Percentiles rank a stretch among this genome's conserved stretches.
These are phyloP conservation scores for Cladophialophora carrionii DNA, from an alignment of 2,329 filamentous ascomycete species.

Conservation along the genomic window DNA sequence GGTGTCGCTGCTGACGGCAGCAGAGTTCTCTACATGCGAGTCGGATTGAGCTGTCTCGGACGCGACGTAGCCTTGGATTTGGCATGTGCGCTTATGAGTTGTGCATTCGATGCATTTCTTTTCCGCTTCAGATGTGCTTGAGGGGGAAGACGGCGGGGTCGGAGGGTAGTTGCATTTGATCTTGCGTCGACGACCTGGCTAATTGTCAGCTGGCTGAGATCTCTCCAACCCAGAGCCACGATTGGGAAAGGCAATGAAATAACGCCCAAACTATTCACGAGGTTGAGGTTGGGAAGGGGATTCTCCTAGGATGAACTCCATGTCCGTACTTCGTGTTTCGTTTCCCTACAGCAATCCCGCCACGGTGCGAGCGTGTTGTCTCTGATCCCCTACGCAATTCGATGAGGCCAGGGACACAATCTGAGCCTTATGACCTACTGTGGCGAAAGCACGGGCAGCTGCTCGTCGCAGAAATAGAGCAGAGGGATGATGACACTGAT, in stretches of 20 bases:
- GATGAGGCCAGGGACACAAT: background rate
- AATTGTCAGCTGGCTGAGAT: background rate
- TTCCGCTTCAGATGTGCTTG: background rate
- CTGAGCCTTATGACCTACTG: background rate
- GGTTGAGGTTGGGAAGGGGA: too few relatives aligned
- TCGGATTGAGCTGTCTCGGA: slow-evolving; percentile 1
- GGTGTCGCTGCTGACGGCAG: background rate
- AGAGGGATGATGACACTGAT: background rate
- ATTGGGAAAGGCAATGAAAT: background rate
- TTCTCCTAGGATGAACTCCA: background rate
- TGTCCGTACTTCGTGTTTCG: background rate
- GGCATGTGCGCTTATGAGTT: slow-evolving; percentile 29
- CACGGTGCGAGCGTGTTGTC: background rate
- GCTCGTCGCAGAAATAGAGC: background rate
- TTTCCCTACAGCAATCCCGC: background rate
- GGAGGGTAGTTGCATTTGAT: slow-evolving; percentile 37
- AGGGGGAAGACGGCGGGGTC: slow-evolving; percentile 2
- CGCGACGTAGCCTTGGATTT: slow-evolving; percentile 32
- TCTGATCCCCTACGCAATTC: background rate
- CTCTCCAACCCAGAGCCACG: background rate
- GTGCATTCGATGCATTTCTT: slow-evolving; percentile 35
- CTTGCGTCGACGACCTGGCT: slow-evolving; percentile 38
- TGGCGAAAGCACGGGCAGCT: background rate
- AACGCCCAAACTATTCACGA: background rate
- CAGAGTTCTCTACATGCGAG: background rate